Percentiles rank a stretch among this genome's conserved stretches.
Conservation (phyloP, 306 rosid genomes). For the Aeschynomene evenia region DNA sequence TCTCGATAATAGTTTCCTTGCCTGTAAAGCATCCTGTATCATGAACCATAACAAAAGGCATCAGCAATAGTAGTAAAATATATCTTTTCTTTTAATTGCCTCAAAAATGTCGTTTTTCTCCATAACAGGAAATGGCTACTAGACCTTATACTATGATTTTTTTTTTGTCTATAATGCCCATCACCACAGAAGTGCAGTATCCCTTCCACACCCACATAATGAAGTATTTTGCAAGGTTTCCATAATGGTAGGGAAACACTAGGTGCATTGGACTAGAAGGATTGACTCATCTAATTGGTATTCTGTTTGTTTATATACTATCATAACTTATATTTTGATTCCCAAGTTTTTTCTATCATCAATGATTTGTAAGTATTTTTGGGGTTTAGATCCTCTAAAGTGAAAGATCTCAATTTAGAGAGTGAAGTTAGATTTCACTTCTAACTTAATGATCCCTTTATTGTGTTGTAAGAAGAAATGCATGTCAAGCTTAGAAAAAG, state of each 20-base stretch:
- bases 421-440: no score
- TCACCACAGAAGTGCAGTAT: slow-evolving; percentile 4
- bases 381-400: no score
- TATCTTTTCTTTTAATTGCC: slow-evolving; percentile 37
- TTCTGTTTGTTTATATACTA: no score
- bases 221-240: slow-evolving; percentile 9
- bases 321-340: no score
- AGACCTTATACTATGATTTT: slow-evolving; percentile 15
- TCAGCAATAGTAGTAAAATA: slow-evolving; percentile 19
- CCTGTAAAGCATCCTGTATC: slow-evolving; percentile 35
- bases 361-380: no score
- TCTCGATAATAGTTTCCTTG: slow-evolving; percentile 37
- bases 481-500: no score
- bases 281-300: no score
- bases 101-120: slow-evolving; percentile 21
- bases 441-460: no score
- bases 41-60: background rate
- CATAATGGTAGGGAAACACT: slow-evolving; percentile 3
- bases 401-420: no score
- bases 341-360: no score
- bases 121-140: slow-evolving; percentile 21
- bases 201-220: background rate
- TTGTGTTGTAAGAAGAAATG: no score
- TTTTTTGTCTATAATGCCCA: slow-evolving; percentile 19
- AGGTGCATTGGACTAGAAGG: background rate